Evolutionary conservation across 176 grass and related monocot species (phyloP), one percentile per base, ranked within the genome.

Genomic region (Oropetium thomaeum): DNA sequence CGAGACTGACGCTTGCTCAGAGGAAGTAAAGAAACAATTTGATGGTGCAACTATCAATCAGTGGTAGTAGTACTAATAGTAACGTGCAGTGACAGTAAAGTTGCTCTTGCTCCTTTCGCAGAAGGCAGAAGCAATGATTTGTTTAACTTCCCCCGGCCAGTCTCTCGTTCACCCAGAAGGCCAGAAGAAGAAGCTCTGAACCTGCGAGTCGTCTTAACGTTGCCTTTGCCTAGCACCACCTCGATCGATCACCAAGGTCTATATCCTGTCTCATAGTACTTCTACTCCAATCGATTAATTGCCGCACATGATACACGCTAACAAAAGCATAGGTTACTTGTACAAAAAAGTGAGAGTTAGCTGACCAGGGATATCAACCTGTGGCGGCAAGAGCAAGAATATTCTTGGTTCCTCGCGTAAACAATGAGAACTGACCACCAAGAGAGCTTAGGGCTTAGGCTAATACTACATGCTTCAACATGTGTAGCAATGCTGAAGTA

Each of bases 71-170:
- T 17, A 57, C 2, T 63, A 52, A 68, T 17, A 57, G 8, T 63
- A 52, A 68, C 67, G 75, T 73, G 75, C 54, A 26, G 38, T n/a
- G 26, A 60, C 69, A 44, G 60, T 85, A 85, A 85, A 73, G 68
- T 47, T 22, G 33, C 1, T 8, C 9, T 43, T 64, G 59, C 48
- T 79, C 67, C 47, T 84, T 84, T 79, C 67, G 67, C 11, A 5
- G 47, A 66, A 25, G 75, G 67, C 11, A 5, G 47, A 66, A 25
- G 75, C 74, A 72, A 84, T 84, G 73, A 72, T 85, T 67, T 10
- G 10, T 71, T 44, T 27, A 2, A 23, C 25, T 41, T 41, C 8
- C 71, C 52, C 26, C 38, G 4, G 41, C 42, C 71, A n/a, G n/a
- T 47, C 8, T 41, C 4, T 49, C 42, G 25, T 33, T 57, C 7